A percentile compares a stretch with the other conserved stretches of the same genome.
Conservation (phyloP, 75 land plant genomes). For the Sequoia sempervirens region DNA sequence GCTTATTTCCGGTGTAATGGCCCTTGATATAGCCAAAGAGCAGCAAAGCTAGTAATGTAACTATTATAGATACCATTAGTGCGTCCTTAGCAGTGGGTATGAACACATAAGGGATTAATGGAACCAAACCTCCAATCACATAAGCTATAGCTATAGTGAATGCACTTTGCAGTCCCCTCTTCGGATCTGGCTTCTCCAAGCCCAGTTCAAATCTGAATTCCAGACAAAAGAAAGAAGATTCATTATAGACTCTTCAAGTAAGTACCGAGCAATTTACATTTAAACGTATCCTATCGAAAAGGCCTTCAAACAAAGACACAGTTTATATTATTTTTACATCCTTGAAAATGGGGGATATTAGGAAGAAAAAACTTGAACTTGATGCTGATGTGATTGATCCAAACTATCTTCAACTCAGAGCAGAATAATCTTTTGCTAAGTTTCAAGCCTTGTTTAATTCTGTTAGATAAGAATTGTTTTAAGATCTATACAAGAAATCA, state of each 20-base stretch:
- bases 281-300: too few relatives aligned
- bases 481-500: too few relatives aligned
- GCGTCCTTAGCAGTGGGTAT: slow-evolving; percentile 54
- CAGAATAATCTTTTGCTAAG: neutral
- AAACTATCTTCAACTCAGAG: neutral
- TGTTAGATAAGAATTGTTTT: too few relatives aligned
- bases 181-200: slow-evolving; percentile 92
- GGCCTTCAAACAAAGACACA: neutral
- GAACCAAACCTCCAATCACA: slow-evolving; percentile 79
- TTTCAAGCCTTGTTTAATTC: neutral
- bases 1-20: slow-evolving; percentile 46
- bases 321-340: neutral
- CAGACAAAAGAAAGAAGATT: neutral
- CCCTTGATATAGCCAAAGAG: slow-evolving; percentile 85
- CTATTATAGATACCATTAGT: slow-evolving; percentile 49
- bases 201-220: slow-evolving; percentile 87
- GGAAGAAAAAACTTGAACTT: neutral
- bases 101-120: slow-evolving; percentile 77
- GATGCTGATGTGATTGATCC: too few relatives aligned
- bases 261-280: too few relatives aligned
- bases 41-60: slow-evolving; percentile 72
- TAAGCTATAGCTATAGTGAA: slow-evolving; percentile 79
- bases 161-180: slow-evolving; percentile 78
- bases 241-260: neutral
- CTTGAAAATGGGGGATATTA: neutral